Percentiles rank a stretch among this genome's conserved stretches.
Conservation (phyloP, 2,329 filamentous ascomycete species). For the Alternaria arborescens region DNA sequence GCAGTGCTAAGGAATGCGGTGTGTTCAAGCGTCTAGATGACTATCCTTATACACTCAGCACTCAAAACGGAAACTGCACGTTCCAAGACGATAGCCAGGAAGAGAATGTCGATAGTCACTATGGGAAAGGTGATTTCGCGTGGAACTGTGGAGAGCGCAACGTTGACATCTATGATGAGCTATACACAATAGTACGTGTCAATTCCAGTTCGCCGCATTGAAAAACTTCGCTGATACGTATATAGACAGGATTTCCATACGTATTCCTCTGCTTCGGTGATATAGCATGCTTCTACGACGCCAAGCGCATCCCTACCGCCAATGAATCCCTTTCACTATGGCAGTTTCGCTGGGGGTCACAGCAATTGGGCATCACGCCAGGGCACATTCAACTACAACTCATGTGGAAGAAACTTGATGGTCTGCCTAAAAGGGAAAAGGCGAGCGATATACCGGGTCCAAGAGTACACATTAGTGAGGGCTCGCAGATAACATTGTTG, state of each 20-base stretch:
- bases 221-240: neutral
- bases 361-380: constrained; percentile 45
- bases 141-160: constrained; percentile 36
- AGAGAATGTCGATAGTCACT: constrained; percentile 42
- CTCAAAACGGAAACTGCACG: constrained; percentile 41
- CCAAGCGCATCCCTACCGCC: constrained; percentile 29
- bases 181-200: constrained; percentile 46
- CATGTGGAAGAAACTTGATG: constrained; percentile 41
- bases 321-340: constrained; percentile 35
- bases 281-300: constrained; percentile 46
- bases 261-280: constrained; percentile 47
- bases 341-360: constrained; percentile 46
- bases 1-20: constrained; percentile 28
- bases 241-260: constrained; percentile 40
- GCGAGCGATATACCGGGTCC: constrained; percentile 25
- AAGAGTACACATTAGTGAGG: constrained; percentile 27
- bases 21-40: constrained; percentile 28
- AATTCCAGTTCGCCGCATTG: neutral
- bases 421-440: constrained; percentile 29
- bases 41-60: constrained; percentile 44
- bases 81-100: constrained; percentile 39
- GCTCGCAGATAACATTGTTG: constrained; percentile 32
- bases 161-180: constrained; percentile 34
- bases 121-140: constrained; percentile 37
- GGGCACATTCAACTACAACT: constrained; percentile 43